These are phyloP conservation scores for Penicillium cinerascens DNA, from an alignment of 495 filamentous ascomycete species.

Conservation along the genomic window DNA sequence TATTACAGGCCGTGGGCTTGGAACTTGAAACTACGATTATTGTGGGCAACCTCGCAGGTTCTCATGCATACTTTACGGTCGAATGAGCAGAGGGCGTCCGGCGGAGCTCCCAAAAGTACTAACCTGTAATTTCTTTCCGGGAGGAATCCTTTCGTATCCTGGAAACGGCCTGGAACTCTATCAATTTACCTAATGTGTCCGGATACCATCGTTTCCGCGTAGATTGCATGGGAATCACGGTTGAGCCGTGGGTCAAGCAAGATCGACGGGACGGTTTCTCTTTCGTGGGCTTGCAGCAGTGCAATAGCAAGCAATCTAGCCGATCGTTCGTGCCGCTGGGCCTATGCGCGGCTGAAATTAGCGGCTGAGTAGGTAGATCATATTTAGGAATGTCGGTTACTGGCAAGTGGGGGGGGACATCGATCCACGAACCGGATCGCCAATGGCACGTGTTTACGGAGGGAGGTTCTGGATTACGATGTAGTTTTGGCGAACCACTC, in stretches of 20 bases:
- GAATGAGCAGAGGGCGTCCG: neutral
- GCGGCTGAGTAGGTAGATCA: neutral
- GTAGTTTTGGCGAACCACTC: too few relatives aligned
- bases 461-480: too few relatives aligned
- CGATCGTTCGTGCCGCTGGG: too few relatives aligned
- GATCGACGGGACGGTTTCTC: neutral
- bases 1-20: neutral
- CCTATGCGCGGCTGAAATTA: too few relatives aligned
- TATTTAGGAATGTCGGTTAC: neutral
- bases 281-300: too few relatives aligned
- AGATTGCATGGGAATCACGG: too few relatives aligned
- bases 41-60: constrained; percentile 4
- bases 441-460: neutral
- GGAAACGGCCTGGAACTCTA: neutral
- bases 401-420: constrained; percentile 1
- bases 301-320: too few relatives aligned
- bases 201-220: neutral
- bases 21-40: constrained; percentile 5
- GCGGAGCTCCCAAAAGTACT: too few relatives aligned
- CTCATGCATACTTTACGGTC: constrained; percentile 14
- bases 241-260: neutral
- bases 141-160: neutral
- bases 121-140: neutral
- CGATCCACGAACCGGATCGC: constrained; percentile 12
- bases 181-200: neutral